A percentile compares a stretch with the other conserved stretches of the same genome.
These are phyloP conservation scores for Pseudohalonectria lignicola DNA, from an alignment of 2,329 filamentous ascomycete species.

Conservation along the genomic window DNA sequence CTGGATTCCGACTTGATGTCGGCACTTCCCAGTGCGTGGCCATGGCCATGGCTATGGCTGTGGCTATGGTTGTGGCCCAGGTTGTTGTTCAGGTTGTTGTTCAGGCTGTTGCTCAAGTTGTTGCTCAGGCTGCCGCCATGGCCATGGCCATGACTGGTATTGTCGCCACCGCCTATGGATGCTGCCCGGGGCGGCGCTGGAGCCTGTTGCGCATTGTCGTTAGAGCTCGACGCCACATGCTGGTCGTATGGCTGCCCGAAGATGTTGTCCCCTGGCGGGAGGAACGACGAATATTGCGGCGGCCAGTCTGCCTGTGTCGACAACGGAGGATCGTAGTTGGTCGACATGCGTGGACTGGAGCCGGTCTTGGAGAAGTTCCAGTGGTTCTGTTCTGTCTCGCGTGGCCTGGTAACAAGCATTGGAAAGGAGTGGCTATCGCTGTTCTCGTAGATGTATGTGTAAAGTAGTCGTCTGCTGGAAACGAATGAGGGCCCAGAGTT, in stretches of 20 bases:
- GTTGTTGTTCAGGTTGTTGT: too few relatives aligned
- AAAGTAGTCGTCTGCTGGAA: too few relatives aligned
- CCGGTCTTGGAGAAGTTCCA: conserved; percentile 42
- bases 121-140: too few relatives aligned
- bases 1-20: neutral
- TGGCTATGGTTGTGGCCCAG: too few relatives aligned
- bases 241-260: conserved; percentile 34
- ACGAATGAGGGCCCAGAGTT: too few relatives aligned
- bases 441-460: neutral
- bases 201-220: conserved; percentile 13
- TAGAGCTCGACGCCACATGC: conserved; percentile 21
- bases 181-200: conserved; percentile 23
- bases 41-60: too few relatives aligned
- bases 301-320: conserved; percentile 47
- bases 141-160: too few relatives aligned
- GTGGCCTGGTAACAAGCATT: conserved; percentile 47
- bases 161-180: conserved; percentile 21
- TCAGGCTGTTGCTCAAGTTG: too few relatives aligned
- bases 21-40: too few relatives aligned
- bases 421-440: conserved; percentile 17
- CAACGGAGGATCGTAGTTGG: conserved; percentile 35
- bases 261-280: conserved; percentile 31
- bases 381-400: conserved; percentile 39
- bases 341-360: conserved; percentile 44
- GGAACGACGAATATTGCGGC: conserved; percentile 37